Evolutionary conservation across 768 basidiomycete species (phyloP).

Genomic region (Tephrocybe sp.): DNA sequence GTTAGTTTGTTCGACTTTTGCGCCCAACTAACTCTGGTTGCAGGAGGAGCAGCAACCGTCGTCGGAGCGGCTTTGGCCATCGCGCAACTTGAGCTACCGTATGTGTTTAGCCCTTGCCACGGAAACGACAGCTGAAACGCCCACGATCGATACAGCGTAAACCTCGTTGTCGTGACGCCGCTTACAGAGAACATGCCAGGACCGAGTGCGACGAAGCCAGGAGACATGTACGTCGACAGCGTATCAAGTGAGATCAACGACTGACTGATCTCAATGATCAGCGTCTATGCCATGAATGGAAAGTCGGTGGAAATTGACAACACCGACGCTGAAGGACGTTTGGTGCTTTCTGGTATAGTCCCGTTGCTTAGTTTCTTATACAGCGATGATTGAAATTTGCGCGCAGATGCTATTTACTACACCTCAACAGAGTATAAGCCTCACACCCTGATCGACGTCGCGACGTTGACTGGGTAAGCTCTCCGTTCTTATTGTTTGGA

Average conservation of each 20-base stretch:
- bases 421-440: conserved; percentile 75
- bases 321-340: conserved; percentile 82
- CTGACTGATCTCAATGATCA: conserved; percentile 23
- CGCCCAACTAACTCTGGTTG: background rate
- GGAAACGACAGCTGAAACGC: conserved; percentile 1
- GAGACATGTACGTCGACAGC: conserved; percentile 65
- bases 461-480: conserved; percentile 77
- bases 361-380: background rate
- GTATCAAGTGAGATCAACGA: background rate
- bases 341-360: conserved; percentile 65
- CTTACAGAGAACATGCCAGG: conserved; percentile 88
- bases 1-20: conserved; percentile 1
- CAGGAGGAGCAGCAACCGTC: conserved; percentile 80
- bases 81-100: conserved; percentile 82
- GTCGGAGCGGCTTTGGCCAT: conserved; percentile 73
- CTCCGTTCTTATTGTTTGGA: background rate
- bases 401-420: conserved; percentile 80
- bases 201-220: conserved; percentile 72
- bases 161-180: conserved; percentile 71
- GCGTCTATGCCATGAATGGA: conserved; percentile 85
- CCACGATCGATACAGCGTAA: conserved; percentile 48
- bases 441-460: conserved; percentile 83
- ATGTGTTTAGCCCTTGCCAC: conserved; percentile 27
- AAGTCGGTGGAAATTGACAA: conserved; percentile 87
- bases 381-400: background rate